Conservation (phyloP, 306 rosid genomes). For the Pyrus pyrifolia region DNA sequence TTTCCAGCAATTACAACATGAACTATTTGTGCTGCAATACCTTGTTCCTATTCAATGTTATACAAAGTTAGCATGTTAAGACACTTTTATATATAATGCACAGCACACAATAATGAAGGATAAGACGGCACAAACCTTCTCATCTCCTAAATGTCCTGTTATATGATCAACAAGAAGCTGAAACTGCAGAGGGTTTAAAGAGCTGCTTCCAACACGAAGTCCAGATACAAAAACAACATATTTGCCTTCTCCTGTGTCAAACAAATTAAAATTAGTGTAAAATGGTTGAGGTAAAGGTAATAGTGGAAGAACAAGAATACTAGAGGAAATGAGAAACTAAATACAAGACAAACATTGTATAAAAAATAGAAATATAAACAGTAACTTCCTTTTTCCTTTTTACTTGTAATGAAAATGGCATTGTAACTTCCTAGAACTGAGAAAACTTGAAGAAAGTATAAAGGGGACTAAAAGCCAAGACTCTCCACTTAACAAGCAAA, state of each 20-base stretch:
- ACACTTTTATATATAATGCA: slow-evolving; percentile 6
- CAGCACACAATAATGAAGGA: slow-evolving; percentile 14
- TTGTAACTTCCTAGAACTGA: not conserved
- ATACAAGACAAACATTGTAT: slow-evolving; percentile 12
- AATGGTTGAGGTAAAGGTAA: not conserved
- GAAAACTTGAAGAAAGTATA: not conserved
- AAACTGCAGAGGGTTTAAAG: slow-evolving; percentile 75
- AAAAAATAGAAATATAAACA: no score
- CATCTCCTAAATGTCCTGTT: slow-evolving; percentile 96
- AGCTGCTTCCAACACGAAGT: slow-evolving; percentile 66
- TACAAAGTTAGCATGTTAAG: slow-evolving; percentile 21
- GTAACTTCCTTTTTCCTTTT: not conserved
- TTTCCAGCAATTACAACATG: slow-evolving; percentile 81
- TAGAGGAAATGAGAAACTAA: not conserved
- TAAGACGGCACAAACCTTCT: slow-evolving; percentile 45
- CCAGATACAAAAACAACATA: slow-evolving; percentile 83
- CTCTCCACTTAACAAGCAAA: not conserved
- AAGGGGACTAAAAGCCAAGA: not conserved
- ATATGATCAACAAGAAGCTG: slow-evolving; percentile 95
- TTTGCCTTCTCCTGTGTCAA: slow-evolving; percentile 73
- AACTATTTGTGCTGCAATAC: slow-evolving; percentile 76
- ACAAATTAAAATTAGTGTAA: slow-evolving; percentile 16
- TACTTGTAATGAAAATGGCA: not conserved
- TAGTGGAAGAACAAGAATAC: not conserved
- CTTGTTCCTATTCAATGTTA: slow-evolving; percentile 61